Percentiles rank a stretch among this genome's conserved stretches.
Conservation (phyloP, 2,329 filamentous ascomycete species). For the Graphium sp. region DNA sequence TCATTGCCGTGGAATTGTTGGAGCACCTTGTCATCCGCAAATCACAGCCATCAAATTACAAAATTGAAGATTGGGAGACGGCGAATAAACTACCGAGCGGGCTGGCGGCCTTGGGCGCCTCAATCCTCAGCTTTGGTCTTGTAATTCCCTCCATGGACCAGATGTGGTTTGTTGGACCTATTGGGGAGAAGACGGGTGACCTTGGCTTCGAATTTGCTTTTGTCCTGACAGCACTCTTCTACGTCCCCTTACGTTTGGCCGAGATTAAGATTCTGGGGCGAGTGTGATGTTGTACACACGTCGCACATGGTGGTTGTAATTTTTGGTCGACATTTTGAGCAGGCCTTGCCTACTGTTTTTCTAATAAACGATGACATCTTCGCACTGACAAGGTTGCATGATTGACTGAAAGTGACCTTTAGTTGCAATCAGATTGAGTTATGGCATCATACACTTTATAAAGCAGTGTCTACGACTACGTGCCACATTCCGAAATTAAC, state of each 20-base stretch:
- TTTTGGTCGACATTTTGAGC: too few species aligned
- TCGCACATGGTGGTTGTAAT: too few species aligned
- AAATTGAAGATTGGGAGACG: slow-evolving; percentile 25
- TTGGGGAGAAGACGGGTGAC: slow-evolving; percentile 35
- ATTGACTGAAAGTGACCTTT: too few species aligned
- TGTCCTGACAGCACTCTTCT: slow-evolving; percentile 21
- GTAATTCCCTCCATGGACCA: slow-evolving; percentile 38
- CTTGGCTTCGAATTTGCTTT: slow-evolving; percentile 44
- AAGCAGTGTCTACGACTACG: too few species aligned
- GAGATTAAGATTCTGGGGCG: slow-evolving; percentile 14
- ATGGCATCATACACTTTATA: too few species aligned
- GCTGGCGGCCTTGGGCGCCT: slow-evolving; percentile 22
- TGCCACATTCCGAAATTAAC: too few species aligned
- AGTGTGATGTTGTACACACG: too few species aligned
- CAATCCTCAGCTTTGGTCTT: slow-evolving; percentile 20
- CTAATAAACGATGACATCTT: too few species aligned
- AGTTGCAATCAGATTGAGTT: too few species aligned
- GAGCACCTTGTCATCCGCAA: slow-evolving; percentile 24
- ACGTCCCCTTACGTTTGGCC: slow-evolving; percentile 21
- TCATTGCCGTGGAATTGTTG: slow-evolving; percentile 19
- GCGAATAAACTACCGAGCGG: slow-evolving; percentile 21
- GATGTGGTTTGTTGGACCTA: slow-evolving; percentile 37
- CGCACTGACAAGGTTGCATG: too few species aligned
- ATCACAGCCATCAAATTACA: slow-evolving; percentile 20
- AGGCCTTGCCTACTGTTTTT: too few species aligned